A percentile compares a stretch with the other conserved stretches of the same genome.
phyloP scores from a whole-genome alignment of 192 early-diverging fungal species.

The Coemansia sp. region DNA sequence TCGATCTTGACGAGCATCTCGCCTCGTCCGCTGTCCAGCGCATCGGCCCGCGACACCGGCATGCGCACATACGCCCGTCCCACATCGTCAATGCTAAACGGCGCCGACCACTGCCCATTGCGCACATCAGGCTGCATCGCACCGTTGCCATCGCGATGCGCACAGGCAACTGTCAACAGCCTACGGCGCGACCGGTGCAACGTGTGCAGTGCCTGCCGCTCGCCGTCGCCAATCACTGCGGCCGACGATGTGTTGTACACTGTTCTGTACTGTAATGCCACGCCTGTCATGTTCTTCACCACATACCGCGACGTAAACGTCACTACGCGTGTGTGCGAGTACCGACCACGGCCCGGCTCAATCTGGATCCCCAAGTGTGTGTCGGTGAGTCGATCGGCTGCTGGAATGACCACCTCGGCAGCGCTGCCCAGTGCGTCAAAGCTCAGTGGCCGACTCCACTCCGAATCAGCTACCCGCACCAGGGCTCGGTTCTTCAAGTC shows the following conservation, averaged over 20 bases:
- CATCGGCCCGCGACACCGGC: constrained; percentile 47
- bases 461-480: constrained; percentile 69
- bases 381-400: constrained; percentile 50
- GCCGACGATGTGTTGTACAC: constrained; percentile 58
- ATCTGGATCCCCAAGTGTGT: constrained; percentile 82
- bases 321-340: constrained; percentile 81
- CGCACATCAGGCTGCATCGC: neutral
- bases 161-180: constrained; percentile 65
- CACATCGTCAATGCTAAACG: constrained; percentile 84
- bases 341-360: constrained; percentile 85
- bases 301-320: constrained; percentile 90
- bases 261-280: constrained; percentile 74
- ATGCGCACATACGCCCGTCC: constrained; percentile 83
- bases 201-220: constrained; percentile 67
- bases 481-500: constrained; percentile 82
- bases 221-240: constrained; percentile 50
- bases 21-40: constrained; percentile 19
- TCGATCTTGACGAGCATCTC: constrained; percentile 72
- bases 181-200: constrained; percentile 64
- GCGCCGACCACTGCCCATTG: constrained; percentile 77
- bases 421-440: constrained; percentile 94
- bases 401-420: constrained; percentile 72
- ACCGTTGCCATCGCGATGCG: constrained; percentile 33
- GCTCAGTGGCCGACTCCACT: constrained; percentile 87
- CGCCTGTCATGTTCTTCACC: constrained; percentile 74